Conservation (phyloP, 2,329 filamentous ascomycete genomes). For the Cadophora malorum region DNA sequence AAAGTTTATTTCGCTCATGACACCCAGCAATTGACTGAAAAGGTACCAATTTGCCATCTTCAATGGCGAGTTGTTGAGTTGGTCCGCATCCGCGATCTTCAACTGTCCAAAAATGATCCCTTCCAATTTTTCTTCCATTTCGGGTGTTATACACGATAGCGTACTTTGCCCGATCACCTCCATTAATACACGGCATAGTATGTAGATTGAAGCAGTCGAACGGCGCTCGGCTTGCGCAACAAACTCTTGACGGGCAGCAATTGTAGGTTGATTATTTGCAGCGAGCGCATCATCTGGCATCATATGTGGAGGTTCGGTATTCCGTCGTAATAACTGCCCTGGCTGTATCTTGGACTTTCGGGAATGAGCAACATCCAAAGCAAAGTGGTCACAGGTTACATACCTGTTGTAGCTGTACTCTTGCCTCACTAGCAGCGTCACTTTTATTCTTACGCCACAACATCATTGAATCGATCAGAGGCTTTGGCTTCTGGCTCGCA, state of each 20-base stretch:
- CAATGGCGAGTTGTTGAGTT: conserved; percentile 77
- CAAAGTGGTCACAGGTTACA: neutral
- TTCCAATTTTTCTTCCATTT: conserved; percentile 94
- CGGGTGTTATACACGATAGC: conserved; percentile 79
- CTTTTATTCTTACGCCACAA: conserved; percentile 97
- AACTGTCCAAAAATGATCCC: conserved; percentile 97
- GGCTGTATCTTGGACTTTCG: conserved; percentile 37
- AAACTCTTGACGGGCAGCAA: conserved; percentile 66
- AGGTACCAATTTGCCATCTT: conserved; percentile 96
- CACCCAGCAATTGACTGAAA: conserved; percentile 90
- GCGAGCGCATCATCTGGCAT: conserved; percentile 34
- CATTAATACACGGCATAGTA: conserved; percentile 90
- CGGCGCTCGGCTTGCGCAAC: conserved; percentile 83
- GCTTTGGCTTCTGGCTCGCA: conserved; percentile 90
- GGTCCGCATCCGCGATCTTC: conserved; percentile 84
- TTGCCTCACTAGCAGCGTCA: conserved; percentile 78
- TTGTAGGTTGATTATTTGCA: conserved; percentile 37
- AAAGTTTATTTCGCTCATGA: conserved; percentile 95
- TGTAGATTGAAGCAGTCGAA: conserved; percentile 93
- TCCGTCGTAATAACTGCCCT: conserved; percentile 64
- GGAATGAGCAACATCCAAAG: conserved; percentile 14
- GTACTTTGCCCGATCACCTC: conserved; percentile 94
- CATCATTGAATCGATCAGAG: conserved; percentile 96
- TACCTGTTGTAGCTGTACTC: conserved; percentile 61
- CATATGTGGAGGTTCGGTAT: conserved; percentile 67